These are phyloP conservation scores for Sordariomycetes sp. DNA, from an alignment of 2,329 filamentous ascomycete species.

Conservation along the genomic window DNA sequence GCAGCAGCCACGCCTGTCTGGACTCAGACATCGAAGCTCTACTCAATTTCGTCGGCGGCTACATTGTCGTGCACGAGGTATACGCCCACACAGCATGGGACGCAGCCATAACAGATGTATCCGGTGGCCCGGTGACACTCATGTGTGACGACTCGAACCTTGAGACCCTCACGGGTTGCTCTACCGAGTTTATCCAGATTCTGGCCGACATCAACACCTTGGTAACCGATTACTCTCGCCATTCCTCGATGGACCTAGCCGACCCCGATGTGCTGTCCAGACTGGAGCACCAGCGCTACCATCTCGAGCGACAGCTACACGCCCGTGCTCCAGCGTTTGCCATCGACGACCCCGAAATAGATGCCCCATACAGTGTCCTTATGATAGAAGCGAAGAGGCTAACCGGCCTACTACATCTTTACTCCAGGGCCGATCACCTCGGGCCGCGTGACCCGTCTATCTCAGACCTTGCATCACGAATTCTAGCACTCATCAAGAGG, in stretches of 20 bases:
- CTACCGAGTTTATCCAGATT: conserved; percentile 8
- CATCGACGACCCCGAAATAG: neutral
- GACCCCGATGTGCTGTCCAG: neutral
- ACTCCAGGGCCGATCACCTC: conserved; percentile 14
- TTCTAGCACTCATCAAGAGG: conserved; percentile 12
- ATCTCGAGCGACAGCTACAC: neutral
- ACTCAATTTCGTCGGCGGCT: conserved; percentile 14
- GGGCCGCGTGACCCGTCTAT: conserved; percentile 14
- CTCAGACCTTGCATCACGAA: conserved; percentile 10
- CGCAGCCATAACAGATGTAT: neutral
- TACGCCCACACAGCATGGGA: conserved; percentile 10
- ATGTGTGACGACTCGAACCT: conserved; percentile 8
- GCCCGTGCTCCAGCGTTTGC: neutral
- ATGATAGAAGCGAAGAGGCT: conserved; percentile 16
- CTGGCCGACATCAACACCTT: conserved; percentile 8
- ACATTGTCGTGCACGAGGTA: conserved; percentile 11
- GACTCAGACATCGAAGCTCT: conserved; percentile 10
- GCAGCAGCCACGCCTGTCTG: neutral
- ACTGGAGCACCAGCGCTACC: neutral
- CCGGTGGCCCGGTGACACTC: neutral
- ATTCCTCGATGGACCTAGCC: neutral
- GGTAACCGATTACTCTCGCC: neutral
- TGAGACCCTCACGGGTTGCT: conserved; percentile 10
- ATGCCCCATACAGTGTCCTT: conserved; percentile 5
- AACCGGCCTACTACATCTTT: conserved; percentile 16